Base-by-base conservation (phyloP, 1,284 basidiomycete genomes). In the Xerocomus amazonicus region DNA sequence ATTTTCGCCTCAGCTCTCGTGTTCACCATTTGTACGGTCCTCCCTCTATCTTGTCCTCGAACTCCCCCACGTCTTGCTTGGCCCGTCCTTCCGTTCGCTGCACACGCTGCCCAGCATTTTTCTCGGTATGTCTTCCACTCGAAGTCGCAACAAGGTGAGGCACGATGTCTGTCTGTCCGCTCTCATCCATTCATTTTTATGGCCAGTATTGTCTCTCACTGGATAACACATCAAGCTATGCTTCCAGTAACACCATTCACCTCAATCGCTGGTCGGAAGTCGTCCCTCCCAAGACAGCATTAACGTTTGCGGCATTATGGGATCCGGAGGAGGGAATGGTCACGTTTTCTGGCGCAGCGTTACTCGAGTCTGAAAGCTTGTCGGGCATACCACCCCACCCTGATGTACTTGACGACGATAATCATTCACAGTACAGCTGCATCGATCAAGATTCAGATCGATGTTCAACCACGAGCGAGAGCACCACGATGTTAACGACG, bases 231-330 rank as follows among this genome's bases (percentile, higher is more conserved):
- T 33, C 49, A 35, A 39, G 43, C 7, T 52, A 35, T n/a, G 37
- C 49, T 6, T 49, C 58, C 14, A 58, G 34, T 37, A 47, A 13
- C 14, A 54, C 53, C 13, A 12, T 23, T 31, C 50, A 52, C 50
- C 54, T 53, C 34, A 68, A 64, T 44, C 73, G 76, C 35, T 82
- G 79, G 79, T 81, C 80, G 10, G 74, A 80, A 36, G 63, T 80
- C 45, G 68, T 80, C 9, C 78, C 79, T 17, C 78, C 79, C 5
- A 74, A 77, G 49, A 70, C 75, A 26, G 78, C 74, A 3, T 69
- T 82, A 54, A 79, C 76, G 9, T 82, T 82, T 56, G 79, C 78
- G 6, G 79, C 79, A 7, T 65, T 82, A 35, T 81, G 77, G 76
- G 79, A 82, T 53, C 73, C 75, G 4, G 72, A 75, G 2, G 76